Conservation (phyloP, 177 flowering plant species). For the Vitis hybrid region DNA sequence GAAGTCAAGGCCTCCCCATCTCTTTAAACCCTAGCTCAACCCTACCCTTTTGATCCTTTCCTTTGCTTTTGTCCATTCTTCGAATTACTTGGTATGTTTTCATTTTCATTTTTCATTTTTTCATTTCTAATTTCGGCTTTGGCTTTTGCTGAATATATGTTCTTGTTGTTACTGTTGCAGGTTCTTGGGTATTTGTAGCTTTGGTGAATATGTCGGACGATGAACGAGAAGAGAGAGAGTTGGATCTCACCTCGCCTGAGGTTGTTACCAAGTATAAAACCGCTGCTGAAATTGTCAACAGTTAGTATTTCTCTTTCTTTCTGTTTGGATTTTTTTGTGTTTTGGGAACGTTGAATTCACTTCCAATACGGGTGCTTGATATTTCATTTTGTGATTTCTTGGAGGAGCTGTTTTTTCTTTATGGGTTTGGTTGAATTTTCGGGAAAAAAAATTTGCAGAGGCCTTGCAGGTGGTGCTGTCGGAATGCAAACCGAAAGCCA, state of each 20-base stretch:
- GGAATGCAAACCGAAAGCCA: slow-evolving; percentile 80
- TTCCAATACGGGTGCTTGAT: neutral
- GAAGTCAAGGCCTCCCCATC: too few species aligned
- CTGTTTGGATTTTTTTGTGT: neutral
- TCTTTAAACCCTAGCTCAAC: too few species aligned
- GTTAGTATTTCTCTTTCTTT: slow-evolving; percentile 23
- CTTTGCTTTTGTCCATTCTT: too few species aligned
- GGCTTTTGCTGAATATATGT: too few species aligned
- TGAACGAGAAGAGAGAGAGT: slow-evolving; percentile 92
- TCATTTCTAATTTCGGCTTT: too few species aligned
- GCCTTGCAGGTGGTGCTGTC: slow-evolving; percentile 84
- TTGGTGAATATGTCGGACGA: slow-evolving; percentile 62
- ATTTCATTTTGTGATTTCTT: slow-evolving; percentile 1
- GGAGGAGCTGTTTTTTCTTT: too few species aligned
- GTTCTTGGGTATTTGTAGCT: too few species aligned
- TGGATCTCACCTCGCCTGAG: slow-evolving; percentile 86
- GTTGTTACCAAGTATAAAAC: slow-evolving; percentile 95
- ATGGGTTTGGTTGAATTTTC: too few species aligned
- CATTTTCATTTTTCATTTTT: too few species aligned
- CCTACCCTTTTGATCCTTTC: too few species aligned
- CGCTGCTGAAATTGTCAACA: slow-evolving; percentile 87
- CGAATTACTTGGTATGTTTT: too few species aligned
- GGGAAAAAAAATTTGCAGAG: slow-evolving; percentile 45
- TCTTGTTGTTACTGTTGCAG: too few species aligned
- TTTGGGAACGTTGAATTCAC: neutral